Evolutionary conservation across 495 filamentous ascomycete genomes (phyloP), one percentile per base, ranked within the genome.

Genomic region (Staphylotrichum tortipilum): DNA sequence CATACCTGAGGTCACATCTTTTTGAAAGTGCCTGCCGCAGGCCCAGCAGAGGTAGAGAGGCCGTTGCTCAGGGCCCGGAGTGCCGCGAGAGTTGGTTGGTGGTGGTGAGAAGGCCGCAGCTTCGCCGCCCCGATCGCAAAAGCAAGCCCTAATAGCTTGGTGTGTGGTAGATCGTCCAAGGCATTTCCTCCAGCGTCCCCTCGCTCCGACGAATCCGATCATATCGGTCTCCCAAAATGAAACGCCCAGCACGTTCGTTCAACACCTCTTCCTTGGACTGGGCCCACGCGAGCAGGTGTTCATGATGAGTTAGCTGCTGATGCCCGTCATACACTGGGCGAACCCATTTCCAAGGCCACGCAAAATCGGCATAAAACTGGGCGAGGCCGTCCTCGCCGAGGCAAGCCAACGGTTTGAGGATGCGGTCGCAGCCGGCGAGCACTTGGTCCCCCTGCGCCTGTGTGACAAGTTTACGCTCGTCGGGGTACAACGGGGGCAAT

Each of bases 341-440:
- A 12, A 15, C 30, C 41, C 41, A 44, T 31, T 33, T 44, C 41
- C 41, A 44, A 44, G 41, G 41, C 26, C 26, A 44, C 8, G 26
- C 28, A 33, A 44, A 44, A 15, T 44, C 41, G 7, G 41, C 41
- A 31, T 44, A 44, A 18, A 44, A 44, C 26, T 33, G 41, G 10
- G 17, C 28, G 41, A 33, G 28, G 4, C 41, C 41, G 17, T 22
- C 15, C 11, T 44, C 9, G 28, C 28, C 41, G 10, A 44, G 41
- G n/a, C 41, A 22, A 22, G 41, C 41, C 18, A 44, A 11, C 17
- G 41, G 28, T 14, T 22, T 21, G 14, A 44, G 15, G 41, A 33
- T 44, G 12, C 41, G 41, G 41, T 22, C 17, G 41, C 33, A 44
- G 29, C 41, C 41, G 41, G 41, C 41, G 18, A 44, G 26, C 41